These are phyloP conservation scores for Talaromyces islandicus DNA, from an alignment of 2,329 filamentous ascomycete species.

Conservation along the genomic window DNA sequence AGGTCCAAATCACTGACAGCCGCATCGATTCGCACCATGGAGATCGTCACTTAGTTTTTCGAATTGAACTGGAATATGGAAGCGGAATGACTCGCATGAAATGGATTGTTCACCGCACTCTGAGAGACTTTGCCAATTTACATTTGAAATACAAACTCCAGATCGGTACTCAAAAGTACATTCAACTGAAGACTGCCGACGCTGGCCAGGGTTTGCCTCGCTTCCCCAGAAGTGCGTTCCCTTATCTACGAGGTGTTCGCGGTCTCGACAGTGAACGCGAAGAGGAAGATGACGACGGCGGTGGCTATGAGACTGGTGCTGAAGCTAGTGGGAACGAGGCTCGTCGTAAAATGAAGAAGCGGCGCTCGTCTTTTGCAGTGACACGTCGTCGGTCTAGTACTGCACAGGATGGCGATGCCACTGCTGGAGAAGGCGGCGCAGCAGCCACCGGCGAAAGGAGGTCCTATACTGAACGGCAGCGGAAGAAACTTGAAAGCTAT, in stretches of 20 bases:
- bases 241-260: constrained; percentile 76
- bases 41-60: constrained; percentile 75
- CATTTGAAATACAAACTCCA: constrained; percentile 91
- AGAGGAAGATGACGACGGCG: constrained; percentile 50
- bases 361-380: constrained; percentile 52
- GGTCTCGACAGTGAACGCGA: constrained; percentile 78
- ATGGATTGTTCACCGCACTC: constrained; percentile 83
- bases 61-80: constrained; percentile 91
- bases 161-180: constrained; percentile 74
- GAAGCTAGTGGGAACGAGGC: constrained; percentile 64
- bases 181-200: constrained; percentile 63
- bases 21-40: constrained; percentile 53
- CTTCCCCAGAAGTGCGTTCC: constrained; percentile 84
- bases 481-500: constrained; percentile 81
- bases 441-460: constrained; percentile 44
- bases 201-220: constrained; percentile 74
- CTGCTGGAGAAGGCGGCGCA: constrained; percentile 27
- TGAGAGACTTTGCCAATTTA: constrained; percentile 85
- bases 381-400: constrained; percentile 55
- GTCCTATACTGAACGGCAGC: constrained; percentile 71
- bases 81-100: constrained; percentile 94
- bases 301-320: constrained; percentile 46
- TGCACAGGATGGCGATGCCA: constrained; percentile 33
- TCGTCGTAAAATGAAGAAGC: constrained; percentile 45
- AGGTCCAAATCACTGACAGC: constrained; percentile 79